phyloP scores from a whole-genome alignment of 2,329 filamentous ascomycete species.

The Aspergillus novofumigatus region DNA sequence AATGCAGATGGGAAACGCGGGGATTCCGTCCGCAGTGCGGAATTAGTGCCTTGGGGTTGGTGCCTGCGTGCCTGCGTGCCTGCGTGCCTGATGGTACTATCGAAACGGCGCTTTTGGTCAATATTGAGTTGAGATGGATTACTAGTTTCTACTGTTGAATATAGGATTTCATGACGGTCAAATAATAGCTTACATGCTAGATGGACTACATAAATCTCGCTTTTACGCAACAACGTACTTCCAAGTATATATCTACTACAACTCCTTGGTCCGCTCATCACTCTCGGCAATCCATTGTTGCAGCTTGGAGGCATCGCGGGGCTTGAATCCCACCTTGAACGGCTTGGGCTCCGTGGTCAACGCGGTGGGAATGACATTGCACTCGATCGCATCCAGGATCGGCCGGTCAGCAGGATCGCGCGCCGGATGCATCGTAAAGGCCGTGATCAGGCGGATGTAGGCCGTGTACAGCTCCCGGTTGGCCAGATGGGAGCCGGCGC shows the following conservation, averaged over 20 bases:
- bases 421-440: slow-evolving; percentile 53
- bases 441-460: slow-evolving; percentile 55
- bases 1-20: slow-evolving; percentile 8
- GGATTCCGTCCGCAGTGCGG: slow-evolving; percentile 11
- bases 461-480: slow-evolving; percentile 61
- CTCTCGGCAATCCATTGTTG: slow-evolving; percentile 52
- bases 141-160: background rate
- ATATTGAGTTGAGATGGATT: no score
- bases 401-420: slow-evolving; percentile 47
- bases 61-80: background rate
- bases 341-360: slow-evolving; percentile 60
- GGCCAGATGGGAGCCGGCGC: slow-evolving; percentile 59
- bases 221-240: background rate
- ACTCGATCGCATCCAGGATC: slow-evolving; percentile 55
- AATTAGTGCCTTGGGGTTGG: background rate
- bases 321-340: slow-evolving; percentile 56
- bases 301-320: slow-evolving; percentile 45
- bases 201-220: background rate
- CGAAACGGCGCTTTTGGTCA: no score
- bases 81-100: no score
- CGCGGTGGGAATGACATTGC: slow-evolving; percentile 54
- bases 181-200: no score
- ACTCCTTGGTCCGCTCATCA: slow-evolving; percentile 49
- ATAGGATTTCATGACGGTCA: no score
- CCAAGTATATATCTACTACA: slow-evolving; percentile 25